Base-by-base conservation (phyloP, 352 stramenopile species). In the Pythium graminicola region DNA sequence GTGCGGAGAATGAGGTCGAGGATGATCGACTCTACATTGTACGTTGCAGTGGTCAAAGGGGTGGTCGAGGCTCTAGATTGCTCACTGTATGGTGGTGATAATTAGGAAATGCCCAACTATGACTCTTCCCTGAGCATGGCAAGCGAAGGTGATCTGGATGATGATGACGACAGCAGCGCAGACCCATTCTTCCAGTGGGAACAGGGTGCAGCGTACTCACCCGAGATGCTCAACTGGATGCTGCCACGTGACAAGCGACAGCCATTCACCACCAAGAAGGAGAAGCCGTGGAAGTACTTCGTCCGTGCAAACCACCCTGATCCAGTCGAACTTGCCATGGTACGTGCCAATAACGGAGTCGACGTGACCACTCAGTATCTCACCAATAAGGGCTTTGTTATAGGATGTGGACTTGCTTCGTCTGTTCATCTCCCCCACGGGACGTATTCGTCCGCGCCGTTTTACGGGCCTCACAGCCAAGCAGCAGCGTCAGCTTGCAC, bases 201-300 rank as follows among this genome's bases (percentile, higher is more conserved):
- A 16, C 73, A 83, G 54, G 74, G 74, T 57, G 66, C 69, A 43
- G 72, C 72, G 70, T 86, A 77, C 57, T 69, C 73, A 13, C 80
- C 80, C 1, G 80, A 89, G 53, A 89, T 89, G 77, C 73, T 89
- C 36, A 91, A 91, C 64, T 91, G 80, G 80, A 91, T 91, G 80
- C 57, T 78, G 22, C 80, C 80, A 19, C 56, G 59, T 0, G 69
- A 85, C 42, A 73, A 88, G 67, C 71, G 74, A 62, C 66, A 74
- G 66, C 69, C 75, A 17, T 73, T 85, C 22, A 53, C 39, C 23
- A 79, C 75, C 66, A 68, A 70, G 48, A 70, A 69, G 46, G 65
- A 72, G 38, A 89, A 89, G 67, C 79, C 79, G 28, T 83, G 72
- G 71, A 87, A 89, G 69, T 86, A 86, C 65, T 85, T 85, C 59